Conservation (phyloP, 108 stramenopile species). For the Stephanodiscus triporus region DNA sequence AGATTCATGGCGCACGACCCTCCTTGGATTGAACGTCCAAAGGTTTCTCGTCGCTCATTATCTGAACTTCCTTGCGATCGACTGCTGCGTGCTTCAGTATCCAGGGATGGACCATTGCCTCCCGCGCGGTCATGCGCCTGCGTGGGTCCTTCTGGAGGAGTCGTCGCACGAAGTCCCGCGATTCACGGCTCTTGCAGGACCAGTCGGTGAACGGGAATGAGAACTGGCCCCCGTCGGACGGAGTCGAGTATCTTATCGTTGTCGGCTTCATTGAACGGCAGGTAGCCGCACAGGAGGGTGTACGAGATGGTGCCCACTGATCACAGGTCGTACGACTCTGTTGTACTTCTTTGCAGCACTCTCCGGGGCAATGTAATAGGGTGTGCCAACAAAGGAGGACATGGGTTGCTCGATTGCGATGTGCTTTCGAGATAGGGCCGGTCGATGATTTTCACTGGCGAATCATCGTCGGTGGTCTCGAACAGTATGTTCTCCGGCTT, state of each 20-base stretch:
- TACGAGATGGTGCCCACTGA: slow-evolving; percentile 65
- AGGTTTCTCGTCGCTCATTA: background rate
- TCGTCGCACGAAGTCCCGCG: slow-evolving; percentile 47
- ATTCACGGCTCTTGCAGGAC: slow-evolving; percentile 43
- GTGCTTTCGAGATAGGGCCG: slow-evolving; percentile 12
- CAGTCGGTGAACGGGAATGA: slow-evolving; percentile 48
- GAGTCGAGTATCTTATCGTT: slow-evolving; percentile 37
- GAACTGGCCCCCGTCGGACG: slow-evolving; percentile 10
- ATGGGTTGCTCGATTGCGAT: background rate
- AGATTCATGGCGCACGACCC: background rate
- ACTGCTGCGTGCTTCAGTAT: slow-evolving; percentile 1
- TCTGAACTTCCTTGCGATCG: too few relatives aligned
- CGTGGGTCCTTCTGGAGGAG: slow-evolving; percentile 49
- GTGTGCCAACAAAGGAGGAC: slow-evolving; percentile 31
- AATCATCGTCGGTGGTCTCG: too few relatives aligned
- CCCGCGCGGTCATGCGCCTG: slow-evolving; percentile 36
- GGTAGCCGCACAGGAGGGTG: slow-evolving; percentile 73
- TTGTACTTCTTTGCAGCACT: slow-evolving; percentile 53
- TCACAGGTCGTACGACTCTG: slow-evolving; percentile 68
- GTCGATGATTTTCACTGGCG: slow-evolving; percentile 26
- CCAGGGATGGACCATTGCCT: slow-evolving; percentile 59
- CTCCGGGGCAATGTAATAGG: too few relatives aligned
- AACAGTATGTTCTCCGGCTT: too few relatives aligned
- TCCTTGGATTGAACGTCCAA: background rate
- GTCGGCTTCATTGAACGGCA: slow-evolving; percentile 59